These are phyloP conservation scores for Balansia obtecta DNA, from an alignment of 2,329 filamentous ascomycete genomes.

Conservation along the genomic window DNA sequence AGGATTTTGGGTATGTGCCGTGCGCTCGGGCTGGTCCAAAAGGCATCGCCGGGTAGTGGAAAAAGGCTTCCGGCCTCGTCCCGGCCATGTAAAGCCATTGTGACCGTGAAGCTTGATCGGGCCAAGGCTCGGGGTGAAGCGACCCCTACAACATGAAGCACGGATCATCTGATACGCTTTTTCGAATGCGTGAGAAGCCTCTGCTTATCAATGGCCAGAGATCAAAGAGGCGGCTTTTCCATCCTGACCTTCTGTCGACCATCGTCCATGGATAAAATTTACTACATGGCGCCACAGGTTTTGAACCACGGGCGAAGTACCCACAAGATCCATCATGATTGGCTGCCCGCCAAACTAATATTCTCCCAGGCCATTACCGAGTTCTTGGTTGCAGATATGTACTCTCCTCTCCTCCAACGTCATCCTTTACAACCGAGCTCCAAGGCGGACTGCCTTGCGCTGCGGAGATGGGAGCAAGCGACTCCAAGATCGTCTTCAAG, in stretches of 20 bases:
- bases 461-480: slow-evolving; percentile 77
- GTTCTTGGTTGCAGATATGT: neutral
- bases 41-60: slow-evolving; percentile 1
- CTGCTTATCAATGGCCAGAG: neutral
- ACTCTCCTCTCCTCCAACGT: slow-evolving; percentile 3
- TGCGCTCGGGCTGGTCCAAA: neutral
- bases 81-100: neutral
- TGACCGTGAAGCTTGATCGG: neutral
- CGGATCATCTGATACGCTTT: slow-evolving; percentile 19
- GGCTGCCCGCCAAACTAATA: neutral
- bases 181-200: neutral
- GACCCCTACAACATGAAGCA: slow-evolving; percentile 10
- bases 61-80: neutral
- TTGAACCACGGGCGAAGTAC: neutral
- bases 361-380: neutral
- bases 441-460: slow-evolving; percentile 12
- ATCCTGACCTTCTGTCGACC: neutral
- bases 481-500: slow-evolving; percentile 98
- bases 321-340: neutral
- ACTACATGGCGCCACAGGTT: neutral
- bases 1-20: neutral
- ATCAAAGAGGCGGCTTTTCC: neutral
- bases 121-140: slow-evolving; percentile 5
- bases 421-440: slow-evolving; percentile 8
- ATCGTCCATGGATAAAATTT: too few relatives aligned